Evolutionary conservation across 1,284 basidiomycete species (phyloP).

Genomic region (Phellopilus nigrolimitatus): DNA sequence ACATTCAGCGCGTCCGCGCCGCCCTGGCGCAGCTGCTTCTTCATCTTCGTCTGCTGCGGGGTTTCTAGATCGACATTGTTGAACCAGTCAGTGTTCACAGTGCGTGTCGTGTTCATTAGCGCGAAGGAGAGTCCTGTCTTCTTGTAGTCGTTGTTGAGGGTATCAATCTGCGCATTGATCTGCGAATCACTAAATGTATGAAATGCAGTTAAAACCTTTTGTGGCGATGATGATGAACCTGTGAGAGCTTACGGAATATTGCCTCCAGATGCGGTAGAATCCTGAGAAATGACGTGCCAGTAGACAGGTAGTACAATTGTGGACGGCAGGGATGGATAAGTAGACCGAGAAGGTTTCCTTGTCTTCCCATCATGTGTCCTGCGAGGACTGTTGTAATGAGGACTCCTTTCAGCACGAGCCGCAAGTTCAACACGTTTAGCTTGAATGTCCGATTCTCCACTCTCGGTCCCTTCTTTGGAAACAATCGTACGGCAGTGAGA

Average conservation of each 20-base stretch:
- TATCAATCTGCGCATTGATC: constrained; percentile 38
- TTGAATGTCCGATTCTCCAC: too few relatives aligned
- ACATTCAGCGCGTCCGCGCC: constrained; percentile 42
- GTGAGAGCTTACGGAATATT: constrained; percentile 38
- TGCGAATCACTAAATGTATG: constrained; percentile 31
- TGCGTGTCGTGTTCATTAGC: constrained; percentile 39
- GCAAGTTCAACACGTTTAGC: too few relatives aligned
- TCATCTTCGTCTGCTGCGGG: constrained; percentile 45
- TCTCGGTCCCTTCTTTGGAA: too few relatives aligned
- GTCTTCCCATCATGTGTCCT: too few relatives aligned
- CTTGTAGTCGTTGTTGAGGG: constrained; percentile 45
- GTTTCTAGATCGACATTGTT: constrained; percentile 36
- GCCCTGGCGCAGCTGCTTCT: constrained; percentile 41
- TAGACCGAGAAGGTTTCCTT: too few relatives aligned
- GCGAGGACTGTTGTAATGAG: too few relatives aligned
- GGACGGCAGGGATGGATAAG: too few relatives aligned
- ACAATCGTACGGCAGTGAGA: too few relatives aligned
- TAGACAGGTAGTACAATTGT: too few relatives aligned
- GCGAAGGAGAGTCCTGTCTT: constrained; percentile 39
- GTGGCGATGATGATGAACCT: not conserved
- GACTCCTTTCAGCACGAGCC: too few relatives aligned
- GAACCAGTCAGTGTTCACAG: constrained; percentile 47
- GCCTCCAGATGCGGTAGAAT: constrained; percentile 36
- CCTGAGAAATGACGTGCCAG: constrained; percentile 44
- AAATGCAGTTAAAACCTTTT: constrained; percentile 28